Percentiles rank a stretch among this genome's conserved stretches.
phyloP scores from a whole-genome alignment of 306 rosid species.

The Nissolia schottii region DNA sequence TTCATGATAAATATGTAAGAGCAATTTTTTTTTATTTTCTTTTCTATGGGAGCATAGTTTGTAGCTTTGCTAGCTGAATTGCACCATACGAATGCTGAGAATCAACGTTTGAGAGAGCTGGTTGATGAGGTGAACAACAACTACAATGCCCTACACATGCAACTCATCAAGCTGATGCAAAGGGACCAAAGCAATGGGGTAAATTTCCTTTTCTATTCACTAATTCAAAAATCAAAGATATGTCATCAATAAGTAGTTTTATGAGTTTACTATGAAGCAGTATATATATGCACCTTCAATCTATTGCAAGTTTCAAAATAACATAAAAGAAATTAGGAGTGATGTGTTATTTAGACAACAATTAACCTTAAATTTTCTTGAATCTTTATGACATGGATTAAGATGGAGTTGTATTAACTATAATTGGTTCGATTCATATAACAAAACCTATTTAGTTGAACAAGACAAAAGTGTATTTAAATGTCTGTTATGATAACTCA shows the following conservation, averaged over 20 bases:
- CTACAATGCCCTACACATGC: conserved; percentile 38
- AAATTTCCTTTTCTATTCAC: background rate
- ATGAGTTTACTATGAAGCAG: background rate
- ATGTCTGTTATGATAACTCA: no score
- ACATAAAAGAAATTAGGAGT: no score
- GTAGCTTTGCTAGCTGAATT: conserved; percentile 38
- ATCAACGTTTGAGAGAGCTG: conserved; percentile 42
- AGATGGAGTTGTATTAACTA: no score
- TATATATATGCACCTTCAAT: background rate
- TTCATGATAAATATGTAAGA: background rate
- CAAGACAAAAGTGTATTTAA: no score
- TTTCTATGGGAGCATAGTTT: conserved; percentile 20
- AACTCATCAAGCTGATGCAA: conserved; percentile 25
- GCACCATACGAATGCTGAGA: conserved; percentile 43
- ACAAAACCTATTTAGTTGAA: no score
- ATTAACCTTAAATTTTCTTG: no score
- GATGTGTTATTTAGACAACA: no score
- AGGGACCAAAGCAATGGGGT: conserved; percentile 27
- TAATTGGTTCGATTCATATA: no score
- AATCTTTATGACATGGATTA: no score
- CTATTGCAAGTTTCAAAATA: background rate
- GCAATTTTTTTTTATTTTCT: background rate
- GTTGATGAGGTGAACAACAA: conserved; percentile 40
- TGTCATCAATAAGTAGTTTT: background rate
- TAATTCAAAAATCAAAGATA: background rate